These are phyloP conservation scores for Blastomyces silverae DNA, from an alignment of 2,329 filamentous ascomycete species.

Conservation along the genomic window DNA sequence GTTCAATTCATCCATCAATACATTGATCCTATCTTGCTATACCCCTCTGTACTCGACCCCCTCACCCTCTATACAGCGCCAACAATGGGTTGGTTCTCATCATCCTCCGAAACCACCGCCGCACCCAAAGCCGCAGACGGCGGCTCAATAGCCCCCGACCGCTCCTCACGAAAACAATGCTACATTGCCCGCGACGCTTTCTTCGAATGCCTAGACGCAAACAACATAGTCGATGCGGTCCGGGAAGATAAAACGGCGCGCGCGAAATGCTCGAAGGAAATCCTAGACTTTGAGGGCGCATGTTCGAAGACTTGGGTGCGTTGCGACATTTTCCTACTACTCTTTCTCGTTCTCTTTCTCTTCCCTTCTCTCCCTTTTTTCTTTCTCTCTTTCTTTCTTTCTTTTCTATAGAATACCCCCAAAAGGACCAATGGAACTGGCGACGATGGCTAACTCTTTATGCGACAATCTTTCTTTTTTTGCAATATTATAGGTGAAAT, in stretches of 20 bases:
- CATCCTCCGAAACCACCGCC: constrained; percentile 34
- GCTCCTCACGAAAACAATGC: constrained; percentile 72
- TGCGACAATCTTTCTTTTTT: constrained; percentile 7
- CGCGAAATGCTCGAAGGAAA: constrained; percentile 54
- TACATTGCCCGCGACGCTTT: constrained; percentile 86
- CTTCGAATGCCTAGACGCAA: constrained; percentile 77
- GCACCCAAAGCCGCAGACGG: constrained; percentile 48
- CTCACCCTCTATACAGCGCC: constrained; percentile 16
- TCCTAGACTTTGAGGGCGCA: constrained; percentile 67
- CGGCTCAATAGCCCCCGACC: constrained; percentile 72
- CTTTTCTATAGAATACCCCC: not conserved
- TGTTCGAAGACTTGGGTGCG: constrained; percentile 87
- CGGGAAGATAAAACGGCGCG: constrained; percentile 51
- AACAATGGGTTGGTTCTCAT: constrained; percentile 50
- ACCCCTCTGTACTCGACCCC: not conserved
- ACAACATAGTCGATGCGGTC: constrained; percentile 71
- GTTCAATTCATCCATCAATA: not conserved
- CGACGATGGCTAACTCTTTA: constrained; percentile 6
- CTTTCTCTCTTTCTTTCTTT: not conserved
- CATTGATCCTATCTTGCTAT: not conserved
- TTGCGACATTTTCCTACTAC: constrained; percentile 5
- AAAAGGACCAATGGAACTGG: not conserved
- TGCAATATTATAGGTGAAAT: constrained; percentile 62
- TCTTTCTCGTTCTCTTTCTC: too few relatives aligned
- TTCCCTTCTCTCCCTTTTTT: not conserved